Base-by-base conservation (phyloP, 78 protist genomes). In the Dictyostelium capitatum region DNA sequence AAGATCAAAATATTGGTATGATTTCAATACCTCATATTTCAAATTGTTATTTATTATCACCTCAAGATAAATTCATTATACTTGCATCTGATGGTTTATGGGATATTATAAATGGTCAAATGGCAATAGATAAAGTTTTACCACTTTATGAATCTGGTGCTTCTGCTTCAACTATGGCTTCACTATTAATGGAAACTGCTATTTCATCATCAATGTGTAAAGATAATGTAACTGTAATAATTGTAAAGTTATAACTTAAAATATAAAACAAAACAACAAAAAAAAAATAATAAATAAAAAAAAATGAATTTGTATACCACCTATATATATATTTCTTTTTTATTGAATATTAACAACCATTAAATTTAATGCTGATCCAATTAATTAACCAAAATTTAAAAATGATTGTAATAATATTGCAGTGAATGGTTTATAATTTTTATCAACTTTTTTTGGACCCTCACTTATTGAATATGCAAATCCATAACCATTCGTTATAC, bases 51-150 rank as follows among this genome's bases (percentile, higher is more conserved):
- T 37, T 56, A 41, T 46, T 93, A 53, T 32, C 82, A 30, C 48
- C 15, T 28, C 51, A 50, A 20, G 96, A 93, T 53, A 59, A 82
- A 43, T 80, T 87, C 56, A 20, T 93, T 43, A 32, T 93, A 1
- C 53, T 93, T 19, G 96, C 96, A 17, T 80, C 90, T 17, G 96
- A 93, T 80, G 96, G 96, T 20, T 87, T 90, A 50, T 90, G 95
- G 95, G 95, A 90, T 53, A 62, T 77, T 4, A 69, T 90, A 8
- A 75, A 43, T 65, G 95, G 95, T 53, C 77, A 90, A 32, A 25
- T 53, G 10, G 95, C 95, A 4, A 32, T 53, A 28, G 89, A 90
- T 9, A 47, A 64, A 41, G 85, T 54, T 3, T 54, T 43, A 43
- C 2, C 51, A 17, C 17, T 48, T 50, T 56, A 28, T 87, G 28